Evolutionary conservation across 768 basidiomycete genomes (phyloP).

Genomic region (Russula earlei): DNA sequence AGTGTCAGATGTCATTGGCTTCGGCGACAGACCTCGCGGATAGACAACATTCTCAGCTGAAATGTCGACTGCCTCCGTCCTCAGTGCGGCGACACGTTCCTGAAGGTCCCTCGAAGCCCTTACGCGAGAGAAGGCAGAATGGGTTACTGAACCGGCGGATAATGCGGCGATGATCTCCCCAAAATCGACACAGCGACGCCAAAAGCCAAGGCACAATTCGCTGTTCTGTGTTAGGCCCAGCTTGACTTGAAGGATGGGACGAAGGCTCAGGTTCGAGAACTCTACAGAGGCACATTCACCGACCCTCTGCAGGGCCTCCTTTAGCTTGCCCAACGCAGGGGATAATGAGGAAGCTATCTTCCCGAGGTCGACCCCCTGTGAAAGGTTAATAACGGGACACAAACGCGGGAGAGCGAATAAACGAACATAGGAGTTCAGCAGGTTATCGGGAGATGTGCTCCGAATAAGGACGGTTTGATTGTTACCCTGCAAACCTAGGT

Average conservation of each 20-base stretch:
- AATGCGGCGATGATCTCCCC: background rate
- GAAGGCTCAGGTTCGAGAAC: background rate
- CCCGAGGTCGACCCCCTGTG: background rate
- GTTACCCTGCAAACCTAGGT: no score
- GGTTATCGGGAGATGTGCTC: background rate
- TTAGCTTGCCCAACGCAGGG: background rate
- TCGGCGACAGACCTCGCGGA: background rate
- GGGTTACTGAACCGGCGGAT: no score
- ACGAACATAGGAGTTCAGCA: background rate
- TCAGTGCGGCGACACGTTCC: background rate
- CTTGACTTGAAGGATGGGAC: background rate
- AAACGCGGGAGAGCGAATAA: background rate
- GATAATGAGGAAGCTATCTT: background rate
- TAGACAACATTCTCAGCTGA: background rate
- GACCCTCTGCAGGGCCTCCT: background rate
- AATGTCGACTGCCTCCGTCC: background rate
- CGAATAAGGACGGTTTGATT: background rate
- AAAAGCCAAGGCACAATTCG: background rate
- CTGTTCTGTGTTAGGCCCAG: background rate
- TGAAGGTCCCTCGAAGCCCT: background rate
- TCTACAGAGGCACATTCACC: background rate
- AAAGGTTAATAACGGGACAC: background rate
- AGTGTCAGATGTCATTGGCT: background rate
- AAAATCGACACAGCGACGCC: background rate
- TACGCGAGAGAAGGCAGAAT: background rate